phyloP scores from a whole-genome alignment of 2,329 filamentous ascomycete genomes.

The Hymenoscyphus infarciens region DNA sequence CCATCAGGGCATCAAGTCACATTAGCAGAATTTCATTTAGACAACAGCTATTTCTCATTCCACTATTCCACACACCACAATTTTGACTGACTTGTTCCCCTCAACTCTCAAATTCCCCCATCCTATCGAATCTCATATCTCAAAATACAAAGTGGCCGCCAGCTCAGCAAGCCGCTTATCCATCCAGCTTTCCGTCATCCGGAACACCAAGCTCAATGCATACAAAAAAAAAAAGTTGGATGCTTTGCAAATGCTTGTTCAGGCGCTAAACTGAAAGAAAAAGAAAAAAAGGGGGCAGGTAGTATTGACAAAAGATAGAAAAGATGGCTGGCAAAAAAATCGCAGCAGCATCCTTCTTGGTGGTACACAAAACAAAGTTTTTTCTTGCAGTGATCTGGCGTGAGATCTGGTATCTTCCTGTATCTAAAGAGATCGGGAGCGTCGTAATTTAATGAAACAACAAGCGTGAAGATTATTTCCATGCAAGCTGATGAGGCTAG shows the following conservation, averaged over 20 bases:
- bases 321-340: neutral
- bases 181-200: slow-evolving; percentile 1
- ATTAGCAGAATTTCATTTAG: too few species aligned
- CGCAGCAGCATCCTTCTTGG: neutral
- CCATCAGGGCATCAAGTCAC: too few species aligned
- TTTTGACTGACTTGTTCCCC: too few species aligned
- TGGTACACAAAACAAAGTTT: slow-evolving; percentile 9
- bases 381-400: slow-evolving; percentile 8
- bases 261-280: slow-evolving; percentile 2
- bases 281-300: neutral
- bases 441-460: slow-evolving; percentile 3
- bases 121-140: neutral
- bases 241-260: neutral
- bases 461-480: slow-evolving; percentile 2
- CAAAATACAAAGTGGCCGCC: neutral
- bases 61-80: too few species aligned
- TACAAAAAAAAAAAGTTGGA: neutral
- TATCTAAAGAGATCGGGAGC: neutral
- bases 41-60: too few species aligned
- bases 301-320: slow-evolving; percentile 1
- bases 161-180: neutral
- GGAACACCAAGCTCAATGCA: slow-evolving; percentile 7
- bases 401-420: slow-evolving; percentile 14
- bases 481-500: neutral
- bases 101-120: neutral